A percentile compares a stretch with the other conserved stretches of the same genome.
These are phyloP conservation scores for Penicillium riverlandense DNA, from an alignment of 495 filamentous ascomycete genomes.

Conservation along the genomic window DNA sequence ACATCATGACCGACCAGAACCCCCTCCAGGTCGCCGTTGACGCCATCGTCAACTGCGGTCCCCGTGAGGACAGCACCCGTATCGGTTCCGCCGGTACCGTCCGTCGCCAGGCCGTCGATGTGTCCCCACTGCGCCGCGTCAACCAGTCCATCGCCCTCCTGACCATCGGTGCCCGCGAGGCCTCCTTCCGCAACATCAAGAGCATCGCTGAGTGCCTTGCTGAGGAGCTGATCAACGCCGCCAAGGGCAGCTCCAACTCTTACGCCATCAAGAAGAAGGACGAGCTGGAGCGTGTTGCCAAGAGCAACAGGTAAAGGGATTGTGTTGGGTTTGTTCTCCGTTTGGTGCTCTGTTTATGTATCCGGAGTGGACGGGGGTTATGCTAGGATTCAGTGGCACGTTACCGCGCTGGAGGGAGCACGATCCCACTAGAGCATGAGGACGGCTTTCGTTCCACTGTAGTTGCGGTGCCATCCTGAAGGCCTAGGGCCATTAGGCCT, in stretches of 20 bases:
- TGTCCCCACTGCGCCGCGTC: constrained; percentile 96
- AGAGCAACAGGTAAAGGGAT: constrained; percentile 89
- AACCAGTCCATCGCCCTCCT: constrained; percentile 98
- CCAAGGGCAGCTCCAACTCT: constrained; percentile 99
- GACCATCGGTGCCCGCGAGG: constrained; percentile 95
- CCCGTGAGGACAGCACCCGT: constrained; percentile 98
- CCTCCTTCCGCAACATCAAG: constrained; percentile 98
- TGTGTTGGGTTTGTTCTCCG: constrained; percentile 39
- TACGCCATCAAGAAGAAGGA: constrained; percentile 99
- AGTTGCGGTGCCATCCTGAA: constrained; percentile 44
- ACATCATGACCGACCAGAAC: constrained; percentile 99
- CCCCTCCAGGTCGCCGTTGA: constrained; percentile 99
- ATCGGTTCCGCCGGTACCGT: constrained; percentile 99
- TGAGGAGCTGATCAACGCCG: constrained; percentile 99
- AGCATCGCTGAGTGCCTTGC: constrained; percentile 95
- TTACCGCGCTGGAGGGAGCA: constrained; percentile 36
- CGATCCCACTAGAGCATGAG: constrained; percentile 35
- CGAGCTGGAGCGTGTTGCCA: constrained; percentile 99
- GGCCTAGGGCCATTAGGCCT: constrained; percentile 28
- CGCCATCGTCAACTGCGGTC: constrained; percentile 99
- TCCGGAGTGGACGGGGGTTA: constrained; percentile 45
- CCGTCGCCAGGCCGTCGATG: constrained; percentile 99
- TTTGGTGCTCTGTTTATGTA: constrained; percentile 40
- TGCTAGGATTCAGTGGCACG: constrained; percentile 41
- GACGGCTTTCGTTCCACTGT: constrained; percentile 38